Evolutionary conservation across 768 basidiomycete species (phyloP).

Genomic region (Rhodotorula graminis): DNA sequence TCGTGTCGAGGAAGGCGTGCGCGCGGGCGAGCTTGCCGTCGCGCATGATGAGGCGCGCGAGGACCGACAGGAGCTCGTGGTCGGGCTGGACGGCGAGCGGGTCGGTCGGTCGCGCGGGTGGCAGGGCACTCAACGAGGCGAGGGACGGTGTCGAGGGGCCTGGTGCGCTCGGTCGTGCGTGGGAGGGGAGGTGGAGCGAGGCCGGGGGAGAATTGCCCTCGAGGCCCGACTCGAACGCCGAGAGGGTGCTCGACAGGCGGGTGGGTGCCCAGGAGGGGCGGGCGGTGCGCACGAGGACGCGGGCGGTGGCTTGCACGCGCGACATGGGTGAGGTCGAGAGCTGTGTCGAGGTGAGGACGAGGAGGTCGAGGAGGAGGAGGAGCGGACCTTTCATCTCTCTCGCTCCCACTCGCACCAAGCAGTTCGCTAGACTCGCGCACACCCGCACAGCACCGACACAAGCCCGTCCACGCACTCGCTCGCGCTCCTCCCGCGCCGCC

Average conservation of each 20-base stretch:
- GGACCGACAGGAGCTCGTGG: conserved; percentile 19
- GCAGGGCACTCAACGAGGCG: background rate
- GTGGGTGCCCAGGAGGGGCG: background rate
- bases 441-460: background rate
- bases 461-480: no score
- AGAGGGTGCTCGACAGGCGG: background rate
- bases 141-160: background rate
- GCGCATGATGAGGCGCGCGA: conserved; percentile 60
- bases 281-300: background rate
- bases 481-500: no score
- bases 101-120: background rate
- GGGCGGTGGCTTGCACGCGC: background rate
- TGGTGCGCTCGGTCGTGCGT: background rate
- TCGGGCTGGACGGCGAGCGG: conserved; percentile 24
- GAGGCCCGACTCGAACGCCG: background rate
- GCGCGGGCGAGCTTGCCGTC: conserved; percentile 65
- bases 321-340: background rate
- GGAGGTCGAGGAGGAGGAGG: background rate
- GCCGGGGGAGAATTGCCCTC: background rate
- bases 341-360: background rate
- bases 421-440: background rate
- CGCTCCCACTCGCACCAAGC: background rate
- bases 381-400: background rate
- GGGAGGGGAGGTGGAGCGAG: background rate
- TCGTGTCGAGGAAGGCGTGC: conserved; percentile 56